Evolutionary conservation across 78 protist genomes (phyloP), one percentile per base, ranked within the genome.

Genomic region (Blattamonas nauphoetae): DNA sequence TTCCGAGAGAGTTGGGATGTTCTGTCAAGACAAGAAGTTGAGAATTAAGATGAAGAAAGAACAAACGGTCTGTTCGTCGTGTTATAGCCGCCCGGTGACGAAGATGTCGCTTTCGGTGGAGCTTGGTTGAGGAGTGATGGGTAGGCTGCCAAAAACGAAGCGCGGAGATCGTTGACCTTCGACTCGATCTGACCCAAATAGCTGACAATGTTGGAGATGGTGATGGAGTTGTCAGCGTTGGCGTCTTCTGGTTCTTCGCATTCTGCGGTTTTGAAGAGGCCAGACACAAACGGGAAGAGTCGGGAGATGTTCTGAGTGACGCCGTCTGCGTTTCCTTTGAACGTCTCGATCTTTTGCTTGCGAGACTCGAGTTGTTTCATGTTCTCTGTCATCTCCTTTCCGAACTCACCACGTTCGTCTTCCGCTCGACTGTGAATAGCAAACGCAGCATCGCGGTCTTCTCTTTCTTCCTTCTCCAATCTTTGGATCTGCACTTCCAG

Each of bases 111-210:
- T 55, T 11, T 55, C 21, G 71, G 21, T 29, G 71, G 21, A 29
- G 71, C 11, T 21, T 29, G 11, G 71, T 11, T 55, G 38, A 55
- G 71, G 21, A 55, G 71, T 55, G 11, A 21, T 55, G 71, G 71
- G 21, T 55, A 21, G 11, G 71, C 71, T 21, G 5, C 32, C 55
- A 0, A 6, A 34, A n/a, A 45, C 43, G 78, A 35, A 11, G 45
- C 3, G 41, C 46, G 83, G 0, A 71, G 1, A 42, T 55, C 88
- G 45, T 86, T 86, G 1, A 80, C 46, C 11, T 44, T 21, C 34
- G 45, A 80, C 88, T 86, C 88, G 41, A 86, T 71, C 21, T 55
- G 71, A 11, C 88, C 88, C 38, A 86, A 0, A 45, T 71, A 86
- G 0, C 38, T 6, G 82, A 86, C 77, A 43, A 86, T 63, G 83